A percentile compares a stretch with the other conserved stretches of the same genome.
Evolutionary conservation across 2,329 filamentous ascomycete species (phyloP).

Genomic region (Monascus ruber): DNA sequence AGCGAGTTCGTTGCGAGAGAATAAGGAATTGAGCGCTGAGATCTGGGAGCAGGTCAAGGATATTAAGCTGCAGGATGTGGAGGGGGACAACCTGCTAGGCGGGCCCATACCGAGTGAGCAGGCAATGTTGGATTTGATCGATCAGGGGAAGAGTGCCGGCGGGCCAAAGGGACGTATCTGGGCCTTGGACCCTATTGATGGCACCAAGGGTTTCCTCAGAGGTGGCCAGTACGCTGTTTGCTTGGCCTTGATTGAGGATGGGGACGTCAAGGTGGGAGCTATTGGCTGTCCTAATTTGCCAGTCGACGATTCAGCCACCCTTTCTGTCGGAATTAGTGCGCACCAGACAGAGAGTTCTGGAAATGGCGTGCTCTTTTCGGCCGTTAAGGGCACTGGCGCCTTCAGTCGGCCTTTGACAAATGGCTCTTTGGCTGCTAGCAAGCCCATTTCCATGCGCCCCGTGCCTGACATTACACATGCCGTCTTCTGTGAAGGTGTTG

Average conservation of each 20-base stretch:
- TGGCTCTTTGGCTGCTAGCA: constrained; percentile 33
- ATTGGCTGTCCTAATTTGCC: constrained; percentile 93
- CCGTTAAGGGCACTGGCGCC: constrained; percentile 67
- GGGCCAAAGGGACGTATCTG: constrained; percentile 55
- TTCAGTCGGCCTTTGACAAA: constrained; percentile 63
- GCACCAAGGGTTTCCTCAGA: constrained; percentile 91
- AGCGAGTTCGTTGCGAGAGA: constrained; percentile 63
- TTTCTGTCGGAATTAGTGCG: constrained; percentile 61
- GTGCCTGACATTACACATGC: constrained; percentile 64
- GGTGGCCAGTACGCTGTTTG: constrained; percentile 97
- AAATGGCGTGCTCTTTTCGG: constrained; percentile 80
- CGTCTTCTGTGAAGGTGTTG: constrained; percentile 93
- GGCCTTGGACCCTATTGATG: constrained; percentile 95
- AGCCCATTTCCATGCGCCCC: constrained; percentile 67
- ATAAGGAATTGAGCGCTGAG: constrained; percentile 56
- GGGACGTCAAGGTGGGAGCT: constrained; percentile 86
- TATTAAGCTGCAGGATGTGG: constrained; percentile 55
- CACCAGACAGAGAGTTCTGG: constrained; percentile 63
- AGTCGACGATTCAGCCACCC: constrained; percentile 62
- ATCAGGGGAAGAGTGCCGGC: constrained; percentile 38
- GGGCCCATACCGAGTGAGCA: constrained; percentile 56
- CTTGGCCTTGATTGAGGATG: constrained; percentile 81
- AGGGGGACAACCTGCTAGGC: constrained; percentile 57
- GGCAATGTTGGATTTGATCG: constrained; percentile 47
- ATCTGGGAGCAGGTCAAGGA: constrained; percentile 77